phyloP scores from a whole-genome alignment of 306 rosid species.

The Trifolium fragiferum region DNA sequence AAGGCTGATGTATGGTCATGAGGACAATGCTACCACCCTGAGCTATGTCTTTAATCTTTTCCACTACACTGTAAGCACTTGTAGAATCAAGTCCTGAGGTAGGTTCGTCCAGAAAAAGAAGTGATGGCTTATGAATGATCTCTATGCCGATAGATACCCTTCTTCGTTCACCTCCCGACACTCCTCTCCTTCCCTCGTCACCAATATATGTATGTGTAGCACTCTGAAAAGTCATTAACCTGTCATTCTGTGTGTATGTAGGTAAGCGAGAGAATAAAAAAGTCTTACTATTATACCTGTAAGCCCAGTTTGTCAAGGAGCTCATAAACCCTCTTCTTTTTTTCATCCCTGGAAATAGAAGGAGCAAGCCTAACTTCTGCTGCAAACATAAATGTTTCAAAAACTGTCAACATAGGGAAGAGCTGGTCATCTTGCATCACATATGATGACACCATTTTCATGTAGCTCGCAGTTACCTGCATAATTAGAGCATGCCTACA shows the following conservation, averaged over 20 bases:
- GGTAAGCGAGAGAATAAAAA: not conserved
- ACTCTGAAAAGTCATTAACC: conserved; percentile 51
- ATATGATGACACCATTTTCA: conserved; percentile 93
- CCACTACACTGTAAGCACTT: conserved; percentile 85
- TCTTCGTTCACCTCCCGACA: conserved; percentile 87
- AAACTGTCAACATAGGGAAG: conserved; percentile 85
- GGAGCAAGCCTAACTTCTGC: conserved; percentile 94
- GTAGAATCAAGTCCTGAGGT: conserved; percentile 95
- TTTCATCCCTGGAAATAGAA: conserved; percentile 66
- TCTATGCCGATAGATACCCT: conserved; percentile 87
- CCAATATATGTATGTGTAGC: conserved; percentile 83
- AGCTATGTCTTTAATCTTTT: conserved; percentile 90
- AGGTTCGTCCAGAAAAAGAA: conserved; percentile 87
- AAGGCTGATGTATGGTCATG: conserved; percentile 95
- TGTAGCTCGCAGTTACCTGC: conserved; percentile 84
- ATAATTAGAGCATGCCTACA: conserved; percentile 21
- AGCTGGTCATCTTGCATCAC: conserved; percentile 97
- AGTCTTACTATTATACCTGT: conserved; percentile 52
- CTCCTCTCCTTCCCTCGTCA: conserved; percentile 84
- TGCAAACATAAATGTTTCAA: conserved; percentile 88
- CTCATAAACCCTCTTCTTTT: conserved; percentile 72
- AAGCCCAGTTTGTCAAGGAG: conserved; percentile 77
- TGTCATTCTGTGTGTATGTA: conserved; percentile 7
- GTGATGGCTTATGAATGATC: conserved; percentile 81
- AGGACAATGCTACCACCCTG: conserved; percentile 82